Evolutionary conservation across 1,284 basidiomycete genomes (phyloP).

Genomic region (Microbotryum scabiosae): DNA sequence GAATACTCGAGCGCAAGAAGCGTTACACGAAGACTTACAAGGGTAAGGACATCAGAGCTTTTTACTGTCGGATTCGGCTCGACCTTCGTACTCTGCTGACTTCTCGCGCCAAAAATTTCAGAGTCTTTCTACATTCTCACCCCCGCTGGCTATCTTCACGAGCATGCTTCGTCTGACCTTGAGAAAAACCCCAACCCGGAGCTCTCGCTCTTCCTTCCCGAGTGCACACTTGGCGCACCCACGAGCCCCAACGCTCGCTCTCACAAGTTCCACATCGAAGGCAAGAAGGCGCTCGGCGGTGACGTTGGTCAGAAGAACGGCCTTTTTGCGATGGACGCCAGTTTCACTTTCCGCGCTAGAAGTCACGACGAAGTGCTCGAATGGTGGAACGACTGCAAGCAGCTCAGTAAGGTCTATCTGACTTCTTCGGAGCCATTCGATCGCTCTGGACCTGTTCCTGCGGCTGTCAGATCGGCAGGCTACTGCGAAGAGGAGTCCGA

Average conservation of each 20-base stretch:
- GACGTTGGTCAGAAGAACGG: slow-evolving; percentile 35
- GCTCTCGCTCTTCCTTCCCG: slow-evolving; percentile 86
- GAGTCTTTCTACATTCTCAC: slow-evolving; percentile 91
- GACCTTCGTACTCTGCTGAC: not conserved
- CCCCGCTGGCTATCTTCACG: slow-evolving; percentile 77
- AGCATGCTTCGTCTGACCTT: slow-evolving; percentile 66
- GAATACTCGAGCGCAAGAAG: slow-evolving; percentile 92
- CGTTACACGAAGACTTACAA: slow-evolving; percentile 85
- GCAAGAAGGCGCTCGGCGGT: slow-evolving; percentile 53
- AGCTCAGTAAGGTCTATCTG: slow-evolving; percentile 90
- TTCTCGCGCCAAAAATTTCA: not conserved
- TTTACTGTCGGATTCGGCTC: not conserved
- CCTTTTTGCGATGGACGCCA: slow-evolving; percentile 48
- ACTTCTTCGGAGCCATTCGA: slow-evolving; percentile 92
- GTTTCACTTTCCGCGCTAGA: slow-evolving; percentile 85
- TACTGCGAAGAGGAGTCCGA: slow-evolving; percentile 63
- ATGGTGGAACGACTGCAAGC: slow-evolving; percentile 98
- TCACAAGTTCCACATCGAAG: slow-evolving; percentile 98
- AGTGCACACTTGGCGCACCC: slow-evolving; percentile 94
- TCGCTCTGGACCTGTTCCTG: slow-evolving; percentile 82
- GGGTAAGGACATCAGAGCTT: slow-evolving; percentile 25
- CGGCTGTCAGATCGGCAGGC: slow-evolving; percentile 80
- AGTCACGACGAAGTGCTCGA: slow-evolving; percentile 98
- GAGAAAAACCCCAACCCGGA: slow-evolving; percentile 54
- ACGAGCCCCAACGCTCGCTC: slow-evolving; percentile 57